Conservation (phyloP, 2,329 filamentous ascomycete genomes). For the Claviceps monticola region DNA sequence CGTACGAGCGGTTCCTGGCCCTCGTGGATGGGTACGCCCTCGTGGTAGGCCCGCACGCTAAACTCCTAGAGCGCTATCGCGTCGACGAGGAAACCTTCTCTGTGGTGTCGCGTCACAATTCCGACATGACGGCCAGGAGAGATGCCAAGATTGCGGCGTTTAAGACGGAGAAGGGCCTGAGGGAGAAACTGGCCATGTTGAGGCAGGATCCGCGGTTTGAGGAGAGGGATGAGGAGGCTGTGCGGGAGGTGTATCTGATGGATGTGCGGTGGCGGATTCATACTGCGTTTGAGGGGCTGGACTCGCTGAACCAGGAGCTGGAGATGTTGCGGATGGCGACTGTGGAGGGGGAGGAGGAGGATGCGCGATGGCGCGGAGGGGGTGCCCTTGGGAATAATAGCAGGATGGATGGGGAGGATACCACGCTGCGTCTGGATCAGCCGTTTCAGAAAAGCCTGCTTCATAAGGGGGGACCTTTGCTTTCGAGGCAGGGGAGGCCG, state of each 20-base stretch:
- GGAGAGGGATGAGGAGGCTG: constrained; percentile 65
- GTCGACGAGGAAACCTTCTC: constrained; percentile 62
- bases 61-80: constrained; percentile 57
- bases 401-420: constrained; percentile 19
- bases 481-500: constrained; percentile 69
- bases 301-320: constrained; percentile 71
- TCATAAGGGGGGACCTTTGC: constrained; percentile 51
- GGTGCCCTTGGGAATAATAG: constrained; percentile 19
- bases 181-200: constrained; percentile 58
- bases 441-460: constrained; percentile 35
- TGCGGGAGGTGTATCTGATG: constrained; percentile 65
- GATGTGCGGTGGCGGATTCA: constrained; percentile 62
- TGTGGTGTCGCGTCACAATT: constrained; percentile 41
- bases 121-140: constrained; percentile 51
- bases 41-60: constrained; percentile 48
- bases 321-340: constrained; percentile 70
- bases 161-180: constrained; percentile 72
- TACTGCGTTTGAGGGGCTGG: constrained; percentile 73
- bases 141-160: constrained; percentile 79
- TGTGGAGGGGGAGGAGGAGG: constrained; percentile 29
- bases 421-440: constrained; percentile 59
- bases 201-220: constrained; percentile 35
- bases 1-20: constrained; percentile 68
- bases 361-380: constrained; percentile 7
- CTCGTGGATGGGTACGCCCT: constrained; percentile 68